Conservation (phyloP, 2,329 filamentous ascomycete species). For the Cercospora sojina region DNA sequence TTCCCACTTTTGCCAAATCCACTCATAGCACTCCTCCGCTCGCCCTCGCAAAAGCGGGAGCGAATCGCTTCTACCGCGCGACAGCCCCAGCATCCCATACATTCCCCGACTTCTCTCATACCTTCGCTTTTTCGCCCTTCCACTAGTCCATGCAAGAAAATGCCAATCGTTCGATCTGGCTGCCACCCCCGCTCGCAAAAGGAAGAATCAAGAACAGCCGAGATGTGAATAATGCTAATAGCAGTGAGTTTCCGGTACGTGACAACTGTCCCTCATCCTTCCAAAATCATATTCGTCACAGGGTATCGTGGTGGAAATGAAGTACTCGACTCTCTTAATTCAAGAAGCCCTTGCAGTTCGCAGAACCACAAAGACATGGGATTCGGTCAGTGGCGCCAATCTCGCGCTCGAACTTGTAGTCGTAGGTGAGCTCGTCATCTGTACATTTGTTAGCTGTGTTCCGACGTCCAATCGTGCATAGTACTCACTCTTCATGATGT, state of each 20-base stretch:
- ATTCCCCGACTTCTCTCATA: background rate
- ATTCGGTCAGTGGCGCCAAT: constrained; percentile 93
- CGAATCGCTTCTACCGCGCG: background rate
- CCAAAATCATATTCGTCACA: background rate
- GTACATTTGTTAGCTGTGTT: constrained; percentile 21
- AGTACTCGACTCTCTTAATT: constrained; percentile 59
- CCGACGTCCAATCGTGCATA: background rate
- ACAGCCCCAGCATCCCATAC: background rate
- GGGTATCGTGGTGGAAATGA: background rate
- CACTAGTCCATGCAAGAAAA: background rate
- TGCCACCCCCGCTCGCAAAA: background rate
- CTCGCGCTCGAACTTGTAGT: constrained; percentile 99
- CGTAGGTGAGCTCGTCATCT: constrained; percentile 99
- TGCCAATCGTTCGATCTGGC: background rate
- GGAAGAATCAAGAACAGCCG: background rate
- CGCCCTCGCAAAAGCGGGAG: background rate
- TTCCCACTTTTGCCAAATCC: background rate
- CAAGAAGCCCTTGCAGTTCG: constrained; percentile 97
- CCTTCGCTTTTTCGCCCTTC: background rate
- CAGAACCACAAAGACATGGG: constrained; percentile 92
- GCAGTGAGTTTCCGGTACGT: background rate
- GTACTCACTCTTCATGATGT: constrained; percentile 87
- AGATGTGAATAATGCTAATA: background rate
- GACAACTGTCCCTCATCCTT: background rate
- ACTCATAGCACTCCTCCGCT: background rate